Evolutionary conservation across 208 protist genomes (phyloP).

Genomic region (Crithidia sp.): DNA sequence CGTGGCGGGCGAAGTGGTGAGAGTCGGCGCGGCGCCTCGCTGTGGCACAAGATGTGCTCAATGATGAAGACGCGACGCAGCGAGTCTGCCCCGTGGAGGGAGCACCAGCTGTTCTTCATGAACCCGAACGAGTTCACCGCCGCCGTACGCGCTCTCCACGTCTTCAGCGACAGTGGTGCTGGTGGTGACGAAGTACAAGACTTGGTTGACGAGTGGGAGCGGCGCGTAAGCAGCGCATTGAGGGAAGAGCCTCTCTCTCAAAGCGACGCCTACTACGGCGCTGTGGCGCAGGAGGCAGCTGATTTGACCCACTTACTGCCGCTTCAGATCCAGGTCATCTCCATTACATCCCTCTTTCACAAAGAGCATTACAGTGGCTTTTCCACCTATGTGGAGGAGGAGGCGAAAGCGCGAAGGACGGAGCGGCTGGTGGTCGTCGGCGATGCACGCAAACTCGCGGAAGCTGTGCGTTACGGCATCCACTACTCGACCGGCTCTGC

Average conservation of each 20-base stretch:
- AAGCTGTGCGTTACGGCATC: slow-evolving; percentile 46
- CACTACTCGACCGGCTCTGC: background rate
- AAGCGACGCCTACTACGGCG: slow-evolving; percentile 54
- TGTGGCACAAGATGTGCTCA: slow-evolving; percentile 37
- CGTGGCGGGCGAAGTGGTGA: background rate
- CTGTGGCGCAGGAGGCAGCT: slow-evolving; percentile 52
- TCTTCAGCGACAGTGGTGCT: slow-evolving; percentile 31
- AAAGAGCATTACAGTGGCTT: slow-evolving; percentile 65
- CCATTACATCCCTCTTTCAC: slow-evolving; percentile 52
- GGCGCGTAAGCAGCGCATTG: slow-evolving; percentile 45
- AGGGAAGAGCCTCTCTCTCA: slow-evolving; percentile 42
- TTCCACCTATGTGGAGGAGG: slow-evolving; percentile 31
- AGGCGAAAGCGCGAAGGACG: slow-evolving; percentile 39
- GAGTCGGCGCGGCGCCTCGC: slow-evolving; percentile 3
- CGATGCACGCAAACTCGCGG: slow-evolving; percentile 39
- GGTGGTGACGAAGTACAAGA: slow-evolving; percentile 35
- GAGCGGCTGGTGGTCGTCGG: slow-evolving; percentile 71
- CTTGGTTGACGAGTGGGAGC: slow-evolving; percentile 59
- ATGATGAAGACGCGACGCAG: slow-evolving; percentile 28
- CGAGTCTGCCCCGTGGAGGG: slow-evolving; percentile 16
- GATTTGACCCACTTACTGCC: slow-evolving; percentile 48
- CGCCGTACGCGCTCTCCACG: slow-evolving; percentile 26
- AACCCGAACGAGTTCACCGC: slow-evolving; percentile 37
- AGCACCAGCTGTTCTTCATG: slow-evolving; percentile 62
- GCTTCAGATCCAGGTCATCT: slow-evolving; percentile 57